Evolutionary conservation across 805 yeast genomes (phyloP).

Genomic region (Candida chauliodis): DNA sequence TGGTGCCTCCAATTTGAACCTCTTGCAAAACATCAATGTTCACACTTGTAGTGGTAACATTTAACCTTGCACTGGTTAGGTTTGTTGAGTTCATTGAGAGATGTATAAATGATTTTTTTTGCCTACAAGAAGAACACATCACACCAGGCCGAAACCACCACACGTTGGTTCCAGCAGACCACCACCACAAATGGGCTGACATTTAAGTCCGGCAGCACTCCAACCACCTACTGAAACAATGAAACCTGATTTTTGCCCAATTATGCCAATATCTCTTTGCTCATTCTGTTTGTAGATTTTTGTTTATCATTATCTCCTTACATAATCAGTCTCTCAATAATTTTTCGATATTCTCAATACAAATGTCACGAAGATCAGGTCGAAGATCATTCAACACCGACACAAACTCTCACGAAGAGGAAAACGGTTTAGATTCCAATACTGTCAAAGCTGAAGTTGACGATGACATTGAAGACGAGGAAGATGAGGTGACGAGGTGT

Average conservation of each 20-base stretch:
- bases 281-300: no score
- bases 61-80: neutral
- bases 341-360: no score
- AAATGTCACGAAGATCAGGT: conserved; percentile 30
- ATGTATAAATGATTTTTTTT: neutral
- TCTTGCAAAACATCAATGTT: conserved; percentile 1
- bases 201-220: no score
- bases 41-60: neutral
- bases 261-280: no score
- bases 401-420: neutral
- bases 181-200: no score
- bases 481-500: conserved; percentile 41
- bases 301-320: no score
- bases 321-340: no score
- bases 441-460: neutral
- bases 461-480: conserved; percentile 24
- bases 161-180: no score
- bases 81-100: conserved; percentile 2
- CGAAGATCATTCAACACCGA: conserved; percentile 15
- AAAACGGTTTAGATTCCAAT: neutral
- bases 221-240: no score
- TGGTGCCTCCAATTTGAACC: neutral
- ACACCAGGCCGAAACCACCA: no score
- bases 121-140: no score
- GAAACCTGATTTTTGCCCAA: no score